phyloP scores from a whole-genome alignment of 116 monocot species.

The Iris pallida region DNA sequence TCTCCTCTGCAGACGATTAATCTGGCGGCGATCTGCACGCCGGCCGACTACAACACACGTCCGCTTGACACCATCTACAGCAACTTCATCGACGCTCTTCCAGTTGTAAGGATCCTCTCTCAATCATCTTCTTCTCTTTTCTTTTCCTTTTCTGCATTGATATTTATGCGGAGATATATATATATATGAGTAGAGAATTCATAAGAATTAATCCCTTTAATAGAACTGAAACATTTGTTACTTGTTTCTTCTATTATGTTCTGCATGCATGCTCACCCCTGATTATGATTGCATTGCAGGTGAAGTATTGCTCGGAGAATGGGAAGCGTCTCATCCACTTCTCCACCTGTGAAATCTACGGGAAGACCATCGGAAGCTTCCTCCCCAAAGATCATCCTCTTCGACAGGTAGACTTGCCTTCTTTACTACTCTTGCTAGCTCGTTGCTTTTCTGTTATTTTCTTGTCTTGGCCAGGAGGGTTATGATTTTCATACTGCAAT shows the following conservation, averaged over 20 bases:
- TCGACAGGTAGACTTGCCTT: slow-evolving; percentile 41
- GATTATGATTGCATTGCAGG: slow-evolving; percentile 30
- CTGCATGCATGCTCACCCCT: background rate
- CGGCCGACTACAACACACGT: slow-evolving; percentile 96
- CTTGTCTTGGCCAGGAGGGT: too few relatives aligned
- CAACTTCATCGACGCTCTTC: slow-evolving; percentile 95
- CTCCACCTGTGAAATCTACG: slow-evolving; percentile 91
- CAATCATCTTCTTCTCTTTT: too few relatives aligned
- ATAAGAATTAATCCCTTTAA: too few relatives aligned
- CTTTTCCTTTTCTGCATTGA: too few relatives aligned
- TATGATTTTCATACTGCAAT: too few relatives aligned
- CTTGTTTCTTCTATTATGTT: too few relatives aligned
- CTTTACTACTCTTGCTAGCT: background rate
- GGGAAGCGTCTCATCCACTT: slow-evolving; percentile 87
- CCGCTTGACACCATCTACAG: slow-evolving; percentile 98
- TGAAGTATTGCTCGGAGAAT: slow-evolving; percentile 87
- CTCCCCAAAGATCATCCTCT: slow-evolving; percentile 83
- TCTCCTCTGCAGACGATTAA: slow-evolving; percentile 75
- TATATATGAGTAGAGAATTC: too few relatives aligned
- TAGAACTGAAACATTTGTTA: too few relatives aligned
- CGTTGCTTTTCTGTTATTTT: background rate
- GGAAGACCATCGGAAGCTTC: slow-evolving; percentile 90
- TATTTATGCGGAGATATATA: too few relatives aligned
- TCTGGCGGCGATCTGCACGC: slow-evolving; percentile 93
- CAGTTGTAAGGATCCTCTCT: slow-evolving; percentile 48